phyloP scores from a whole-genome alignment of 257 asterid species.

The Misopates orontium region DNA sequence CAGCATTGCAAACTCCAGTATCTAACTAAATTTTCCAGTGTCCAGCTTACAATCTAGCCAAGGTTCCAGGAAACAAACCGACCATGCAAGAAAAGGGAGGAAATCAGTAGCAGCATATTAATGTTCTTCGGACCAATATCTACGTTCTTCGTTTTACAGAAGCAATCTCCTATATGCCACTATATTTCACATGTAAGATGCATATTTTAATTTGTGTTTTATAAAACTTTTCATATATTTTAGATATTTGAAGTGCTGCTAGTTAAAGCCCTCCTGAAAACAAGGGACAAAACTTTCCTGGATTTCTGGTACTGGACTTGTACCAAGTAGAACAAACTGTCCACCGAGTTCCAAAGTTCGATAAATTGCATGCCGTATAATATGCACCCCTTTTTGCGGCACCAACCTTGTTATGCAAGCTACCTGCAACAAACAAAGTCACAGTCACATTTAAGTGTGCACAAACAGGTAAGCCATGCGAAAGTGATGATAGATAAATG shows the following conservation, averaged over 20 bases:
- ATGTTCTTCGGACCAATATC: not conserved
- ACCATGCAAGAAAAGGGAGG: not conserved
- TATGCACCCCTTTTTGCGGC: slow-evolving; percentile 97
- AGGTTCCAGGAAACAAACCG: not conserved
- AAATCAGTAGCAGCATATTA: not conserved
- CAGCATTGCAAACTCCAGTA: not conserved
- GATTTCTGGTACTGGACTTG: slow-evolving; percentile 91
- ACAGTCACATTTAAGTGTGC: slow-evolving; percentile 5
- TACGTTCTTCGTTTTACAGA: not conserved
- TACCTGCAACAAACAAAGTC: slow-evolving; percentile 50
- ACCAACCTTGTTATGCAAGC: slow-evolving; percentile 97
- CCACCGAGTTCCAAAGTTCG: slow-evolving; percentile 91
- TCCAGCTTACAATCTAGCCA: not conserved
- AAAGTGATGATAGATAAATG: not conserved
- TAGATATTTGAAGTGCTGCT: not conserved
- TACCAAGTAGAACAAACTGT: slow-evolving; percentile 94
- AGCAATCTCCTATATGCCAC: not conserved
- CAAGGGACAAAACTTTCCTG: slow-evolving; percentile 52
- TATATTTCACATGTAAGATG: slow-evolving; percentile 10
- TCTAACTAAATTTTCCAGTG: not conserved
- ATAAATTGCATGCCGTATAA: slow-evolving; percentile 88
- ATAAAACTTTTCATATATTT: not conserved
- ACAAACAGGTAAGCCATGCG: slow-evolving; percentile 12
- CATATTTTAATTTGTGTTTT: not conserved
- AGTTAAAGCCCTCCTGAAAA: slow-evolving; percentile 8